phyloP scores from a whole-genome alignment of 2,329 filamentous ascomycete genomes.

The Aspergillus fumigatus region DNA sequence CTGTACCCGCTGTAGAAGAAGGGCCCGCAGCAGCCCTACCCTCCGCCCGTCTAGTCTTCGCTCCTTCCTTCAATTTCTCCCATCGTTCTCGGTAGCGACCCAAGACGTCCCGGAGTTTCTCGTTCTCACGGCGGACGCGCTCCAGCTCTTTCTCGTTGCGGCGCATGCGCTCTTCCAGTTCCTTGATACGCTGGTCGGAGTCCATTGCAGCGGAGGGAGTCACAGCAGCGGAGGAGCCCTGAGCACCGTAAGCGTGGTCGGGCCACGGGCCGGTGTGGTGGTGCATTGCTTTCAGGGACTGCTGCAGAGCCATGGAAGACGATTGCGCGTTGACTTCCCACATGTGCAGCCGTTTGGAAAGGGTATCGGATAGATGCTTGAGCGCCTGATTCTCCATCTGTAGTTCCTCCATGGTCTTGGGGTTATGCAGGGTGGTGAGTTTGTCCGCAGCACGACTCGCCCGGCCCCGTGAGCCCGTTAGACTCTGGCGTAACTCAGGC shows the following conservation, averaged over 20 bases:
- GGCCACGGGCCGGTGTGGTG: conserved; percentile 31
- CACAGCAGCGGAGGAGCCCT: conserved; percentile 22
- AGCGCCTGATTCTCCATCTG: conserved; percentile 82
- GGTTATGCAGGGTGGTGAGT: conserved; percentile 32
- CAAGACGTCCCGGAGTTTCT: conserved; percentile 53
- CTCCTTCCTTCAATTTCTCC: conserved; percentile 65
- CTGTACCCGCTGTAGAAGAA: not conserved
- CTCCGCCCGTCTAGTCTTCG: conserved; percentile 40
- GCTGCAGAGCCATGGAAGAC: conserved; percentile 77
- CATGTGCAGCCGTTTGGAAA: conserved; percentile 81
- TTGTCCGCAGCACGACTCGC: conserved; percentile 19
- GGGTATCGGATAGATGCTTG: conserved; percentile 77
- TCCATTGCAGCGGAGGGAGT: conserved; percentile 28
- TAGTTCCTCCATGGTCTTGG: conserved; percentile 79
- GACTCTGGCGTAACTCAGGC: conserved; percentile 44
- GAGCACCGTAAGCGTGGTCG: conserved; percentile 24
- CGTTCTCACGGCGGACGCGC: conserved; percentile 57
- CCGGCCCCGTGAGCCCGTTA: conserved; percentile 35
- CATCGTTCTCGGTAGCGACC: conserved; percentile 59
- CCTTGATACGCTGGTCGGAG: conserved; percentile 52
- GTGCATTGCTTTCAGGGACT: conserved; percentile 61
- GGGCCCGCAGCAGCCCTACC: conserved; percentile 13
- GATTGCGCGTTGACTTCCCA: conserved; percentile 92
- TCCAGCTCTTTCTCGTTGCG: conserved; percentile 58
- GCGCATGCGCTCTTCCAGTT: conserved; percentile 64